Evolutionary conservation across 2,329 filamentous ascomycete genomes (phyloP).

Genomic region (Fusarium pininemorale): DNA sequence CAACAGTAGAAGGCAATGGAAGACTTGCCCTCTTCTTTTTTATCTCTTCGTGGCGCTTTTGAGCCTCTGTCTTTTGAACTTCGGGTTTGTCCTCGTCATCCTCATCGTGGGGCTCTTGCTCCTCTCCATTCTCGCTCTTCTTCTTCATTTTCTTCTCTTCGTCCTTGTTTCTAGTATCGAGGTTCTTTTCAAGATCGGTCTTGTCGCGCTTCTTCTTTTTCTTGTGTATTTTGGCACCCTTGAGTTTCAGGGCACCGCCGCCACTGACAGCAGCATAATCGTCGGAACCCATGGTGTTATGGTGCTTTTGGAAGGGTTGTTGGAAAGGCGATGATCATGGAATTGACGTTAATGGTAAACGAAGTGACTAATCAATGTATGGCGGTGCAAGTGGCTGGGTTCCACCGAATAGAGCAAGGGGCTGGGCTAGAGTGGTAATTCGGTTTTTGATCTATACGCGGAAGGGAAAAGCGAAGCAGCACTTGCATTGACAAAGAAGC

Average conservation of each 20-base stretch:
- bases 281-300: conserved; percentile 70
- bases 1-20: not conserved
- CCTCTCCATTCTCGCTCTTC: conserved; percentile 42
- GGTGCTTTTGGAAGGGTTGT: conserved; percentile 3
- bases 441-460: conserved; percentile 23
- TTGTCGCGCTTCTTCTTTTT: conserved; percentile 70
- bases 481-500: conserved; percentile 23
- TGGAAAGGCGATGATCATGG: not conserved
- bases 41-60: conserved; percentile 82
- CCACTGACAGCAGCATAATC: conserved; percentile 74
- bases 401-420: conserved; percentile 1
- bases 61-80: conserved; percentile 80
- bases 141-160: conserved; percentile 25
- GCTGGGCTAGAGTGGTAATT: not conserved
- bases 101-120: conserved; percentile 45
- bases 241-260: conserved; percentile 84
- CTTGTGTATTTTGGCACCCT: conserved; percentile 74
- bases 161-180: conserved; percentile 46
- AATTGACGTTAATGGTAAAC: not conserved
- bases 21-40: conserved; percentile 77
- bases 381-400: conserved; percentile 16
- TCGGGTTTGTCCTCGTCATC: conserved; percentile 43
- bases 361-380: conserved; percentile 12
- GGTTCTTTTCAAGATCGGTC: conserved; percentile 58
- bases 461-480: conserved; percentile 15